phyloP scores from a whole-genome alignment of 176 grass and related monocot genomes.

The Coix lacrymajobi region DNA sequence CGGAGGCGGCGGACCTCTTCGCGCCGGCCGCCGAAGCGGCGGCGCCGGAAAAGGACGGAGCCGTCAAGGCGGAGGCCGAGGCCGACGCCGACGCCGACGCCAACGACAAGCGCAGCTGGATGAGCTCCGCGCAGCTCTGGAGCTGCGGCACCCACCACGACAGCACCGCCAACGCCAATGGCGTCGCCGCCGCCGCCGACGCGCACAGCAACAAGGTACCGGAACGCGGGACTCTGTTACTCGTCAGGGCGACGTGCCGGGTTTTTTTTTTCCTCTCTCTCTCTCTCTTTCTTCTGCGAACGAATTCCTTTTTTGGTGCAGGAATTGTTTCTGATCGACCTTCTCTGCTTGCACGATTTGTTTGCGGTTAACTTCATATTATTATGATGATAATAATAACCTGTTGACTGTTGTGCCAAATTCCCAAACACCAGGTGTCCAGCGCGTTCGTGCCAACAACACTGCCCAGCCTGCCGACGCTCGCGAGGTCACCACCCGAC shows the following conservation, averaged over 20 bases:
- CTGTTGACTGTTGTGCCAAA: neutral
- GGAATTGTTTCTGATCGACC: no score
- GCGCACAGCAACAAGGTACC: constrained; percentile 35
- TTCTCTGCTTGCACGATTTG: no score
- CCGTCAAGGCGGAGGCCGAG: constrained; percentile 30
- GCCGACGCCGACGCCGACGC: constrained; percentile 39
- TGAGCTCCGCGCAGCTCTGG: constrained; percentile 96
- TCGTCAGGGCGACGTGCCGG: no score
- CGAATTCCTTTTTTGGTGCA: no score
- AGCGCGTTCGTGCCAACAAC: neutral
- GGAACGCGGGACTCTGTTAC: neutral
- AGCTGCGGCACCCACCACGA: constrained; percentile 36
- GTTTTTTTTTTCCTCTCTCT: no score
- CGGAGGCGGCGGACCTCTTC: neutral
- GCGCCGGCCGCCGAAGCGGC: neutral
- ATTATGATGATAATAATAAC: neutral
- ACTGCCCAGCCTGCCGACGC: neutral
- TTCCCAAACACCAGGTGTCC: constrained; percentile 22
- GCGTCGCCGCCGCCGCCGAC: neutral
- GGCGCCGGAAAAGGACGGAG: neutral
- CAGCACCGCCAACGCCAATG: constrained; percentile 22
- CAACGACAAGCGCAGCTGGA: constrained; percentile 80
- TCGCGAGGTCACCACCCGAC: neutral
- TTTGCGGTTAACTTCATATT: no score
- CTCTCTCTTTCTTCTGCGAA: no score